phyloP scores from a whole-genome alignment of 2,329 filamentous ascomycete genomes.

The Colletotrichum lini region DNA sequence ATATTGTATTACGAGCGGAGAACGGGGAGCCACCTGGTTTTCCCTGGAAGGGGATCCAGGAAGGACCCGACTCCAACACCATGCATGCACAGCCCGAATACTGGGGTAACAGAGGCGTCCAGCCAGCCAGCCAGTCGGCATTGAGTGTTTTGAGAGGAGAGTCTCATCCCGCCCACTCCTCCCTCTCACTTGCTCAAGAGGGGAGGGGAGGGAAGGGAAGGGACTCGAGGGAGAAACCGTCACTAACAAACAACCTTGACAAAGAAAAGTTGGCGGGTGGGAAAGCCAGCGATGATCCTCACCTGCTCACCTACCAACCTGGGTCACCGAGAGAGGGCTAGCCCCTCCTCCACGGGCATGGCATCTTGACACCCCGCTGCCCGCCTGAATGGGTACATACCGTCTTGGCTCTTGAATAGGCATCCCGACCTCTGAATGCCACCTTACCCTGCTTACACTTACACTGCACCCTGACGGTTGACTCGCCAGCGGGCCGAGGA shows the following conservation, averaged over 20 bases:
- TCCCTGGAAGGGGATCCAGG: neutral
- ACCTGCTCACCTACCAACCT: constrained; percentile 16
- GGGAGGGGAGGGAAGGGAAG: neutral
- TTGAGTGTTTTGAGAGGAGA: constrained; percentile 21
- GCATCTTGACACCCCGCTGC: neutral
- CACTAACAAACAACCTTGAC: too few species aligned
- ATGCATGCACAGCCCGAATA: constrained; percentile 40
- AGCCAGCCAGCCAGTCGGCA: constrained; percentile 17
- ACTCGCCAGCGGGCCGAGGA: constrained; percentile 17
- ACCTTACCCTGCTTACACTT: constrained; percentile 4
- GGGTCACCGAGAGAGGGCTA: constrained; percentile 10
- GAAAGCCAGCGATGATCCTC: constrained; percentile 29
- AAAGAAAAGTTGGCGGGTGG: constrained; percentile 10
- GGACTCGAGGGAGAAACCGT: neutral
- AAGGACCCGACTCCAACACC: constrained; percentile 23
- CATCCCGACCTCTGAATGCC: constrained; percentile 8
- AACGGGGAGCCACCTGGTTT: constrained; percentile 2
- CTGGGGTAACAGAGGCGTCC: constrained; percentile 33
- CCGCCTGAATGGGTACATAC: neutral
- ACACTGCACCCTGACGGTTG: constrained; percentile 5
- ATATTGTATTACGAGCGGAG: constrained; percentile 17
- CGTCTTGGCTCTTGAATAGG: neutral
- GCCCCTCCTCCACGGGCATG: neutral
- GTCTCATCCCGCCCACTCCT: constrained; percentile 3
- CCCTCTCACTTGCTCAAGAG: neutral